Conservation (phyloP, 495 filamentous ascomycete genomes). For the Penicillium canescens region DNA sequence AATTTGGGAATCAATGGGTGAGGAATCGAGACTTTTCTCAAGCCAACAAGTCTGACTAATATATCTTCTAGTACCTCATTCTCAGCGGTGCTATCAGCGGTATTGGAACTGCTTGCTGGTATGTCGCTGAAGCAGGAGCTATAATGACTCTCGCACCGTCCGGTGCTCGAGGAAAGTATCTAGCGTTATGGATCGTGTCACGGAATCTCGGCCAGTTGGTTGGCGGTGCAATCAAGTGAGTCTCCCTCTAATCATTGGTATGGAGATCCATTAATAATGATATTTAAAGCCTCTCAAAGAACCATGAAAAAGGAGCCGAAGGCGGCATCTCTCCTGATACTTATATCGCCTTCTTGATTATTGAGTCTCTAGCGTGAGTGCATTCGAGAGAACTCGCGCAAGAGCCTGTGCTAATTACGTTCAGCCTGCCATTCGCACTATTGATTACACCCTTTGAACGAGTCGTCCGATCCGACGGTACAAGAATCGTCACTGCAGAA, state of each 20-base stretch:
- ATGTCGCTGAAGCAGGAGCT: slow-evolving; percentile 31
- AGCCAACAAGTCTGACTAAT: background rate
- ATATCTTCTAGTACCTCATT: slow-evolving; percentile 24
- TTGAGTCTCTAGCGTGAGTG: slow-evolving; percentile 33
- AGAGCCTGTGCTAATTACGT: background rate
- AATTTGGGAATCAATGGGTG: slow-evolving; percentile 32
- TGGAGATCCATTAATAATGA: background rate
- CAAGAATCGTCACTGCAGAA: slow-evolving; percentile 25
- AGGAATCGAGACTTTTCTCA: background rate
- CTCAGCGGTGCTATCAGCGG: slow-evolving; percentile 32
- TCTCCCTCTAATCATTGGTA: background rate
- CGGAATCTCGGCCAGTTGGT: slow-evolving; percentile 32
- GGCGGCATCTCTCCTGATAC: slow-evolving; percentile 30
- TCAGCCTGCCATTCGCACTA: slow-evolving; percentile 27
- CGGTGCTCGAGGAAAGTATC: slow-evolving; percentile 31
- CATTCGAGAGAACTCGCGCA: background rate
- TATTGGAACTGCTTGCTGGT: slow-evolving; percentile 32
- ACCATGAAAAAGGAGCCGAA: slow-evolving; percentile 19
- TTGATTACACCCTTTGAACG: slow-evolving; percentile 28
- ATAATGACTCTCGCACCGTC: slow-evolving; percentile 34
- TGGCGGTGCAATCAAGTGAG: slow-evolving; percentile 34
- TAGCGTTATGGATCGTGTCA: slow-evolving; percentile 34
- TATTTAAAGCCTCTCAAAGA: slow-evolving; percentile 23
- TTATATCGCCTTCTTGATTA: slow-evolving; percentile 31
- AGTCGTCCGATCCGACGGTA: slow-evolving; percentile 30